phyloP scores from a whole-genome alignment of 1,139 yeast genomes.

The Pichia sp. region DNA sequence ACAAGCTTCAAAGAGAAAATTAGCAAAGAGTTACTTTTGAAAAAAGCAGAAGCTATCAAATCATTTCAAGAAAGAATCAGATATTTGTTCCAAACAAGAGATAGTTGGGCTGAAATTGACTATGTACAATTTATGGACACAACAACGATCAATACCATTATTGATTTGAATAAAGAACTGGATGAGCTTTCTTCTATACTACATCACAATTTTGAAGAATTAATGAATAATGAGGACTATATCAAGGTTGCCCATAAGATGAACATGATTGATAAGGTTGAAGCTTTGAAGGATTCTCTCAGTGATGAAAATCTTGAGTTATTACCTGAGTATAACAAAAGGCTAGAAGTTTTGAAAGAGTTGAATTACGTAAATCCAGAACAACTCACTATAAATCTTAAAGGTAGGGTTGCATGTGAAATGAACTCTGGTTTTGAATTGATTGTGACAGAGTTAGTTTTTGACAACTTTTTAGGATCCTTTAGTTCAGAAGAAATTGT shows the following conservation, averaged over 20 bases:
- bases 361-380: constrained; percentile 64
- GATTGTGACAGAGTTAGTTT: constrained; percentile 76
- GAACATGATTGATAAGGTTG: constrained; percentile 44
- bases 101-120: constrained; percentile 37
- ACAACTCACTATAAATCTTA: constrained; percentile 50
- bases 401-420: constrained; percentile 73
- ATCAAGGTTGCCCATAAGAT: constrained; percentile 41
- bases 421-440: constrained; percentile 88
- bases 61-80: neutral
- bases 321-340: constrained; percentile 88
- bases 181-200: constrained; percentile 25
- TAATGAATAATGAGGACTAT: constrained; percentile 39
- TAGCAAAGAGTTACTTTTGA: no score
- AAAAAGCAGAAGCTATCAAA: neutral
- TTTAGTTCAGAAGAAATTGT: constrained; percentile 95
- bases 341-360: constrained; percentile 66
- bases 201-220: constrained; percentile 21
- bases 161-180: constrained; percentile 12
- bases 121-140: constrained; percentile 42
- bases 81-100: constrained; percentile 27
- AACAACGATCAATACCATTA: constrained; percentile 43
- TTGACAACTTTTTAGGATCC: constrained; percentile 87
- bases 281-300: constrained; percentile 49
- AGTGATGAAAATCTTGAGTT: constrained; percentile 86
- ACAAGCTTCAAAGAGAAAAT: no score